These are phyloP conservation scores for Aristolochia fimbriata DNA, from an alignment of 164 flowering plant genomes.

Conservation along the genomic window DNA sequence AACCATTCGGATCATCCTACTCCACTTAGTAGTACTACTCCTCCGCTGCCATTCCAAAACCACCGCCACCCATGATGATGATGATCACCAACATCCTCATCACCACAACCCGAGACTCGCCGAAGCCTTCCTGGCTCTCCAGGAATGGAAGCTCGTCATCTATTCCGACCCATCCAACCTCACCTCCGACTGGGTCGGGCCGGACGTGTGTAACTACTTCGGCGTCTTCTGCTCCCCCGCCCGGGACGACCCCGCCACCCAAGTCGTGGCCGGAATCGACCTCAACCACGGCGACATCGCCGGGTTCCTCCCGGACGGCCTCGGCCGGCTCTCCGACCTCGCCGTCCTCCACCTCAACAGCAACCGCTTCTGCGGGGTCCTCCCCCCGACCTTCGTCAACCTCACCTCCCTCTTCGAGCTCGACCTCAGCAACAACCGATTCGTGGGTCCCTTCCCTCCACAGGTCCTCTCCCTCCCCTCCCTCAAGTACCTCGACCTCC, in stretches of 20 bases:
- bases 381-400: conserved; percentile 41
- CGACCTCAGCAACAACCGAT: conserved; percentile 74
- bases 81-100: conserved; percentile 15
- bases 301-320: conserved; percentile 52
- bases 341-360: conserved; percentile 60
- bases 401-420: conserved; percentile 59
- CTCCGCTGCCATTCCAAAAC: conserved; percentile 12
- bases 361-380: conserved; percentile 70
- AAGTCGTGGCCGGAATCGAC: conserved; percentile 69
- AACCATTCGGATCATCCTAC: conserved; percentile 20
- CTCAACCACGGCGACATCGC: conserved; percentile 56
- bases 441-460: conserved; percentile 56
- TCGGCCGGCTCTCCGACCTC: conserved; percentile 67
- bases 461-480: conserved; percentile 53
- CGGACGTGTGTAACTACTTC: conserved; percentile 48
- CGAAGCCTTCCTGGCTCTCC: conserved; percentile 58
- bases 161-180: conserved; percentile 67
- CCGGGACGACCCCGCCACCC: conserved; percentile 22
- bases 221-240: conserved; percentile 52
- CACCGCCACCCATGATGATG: conserved; percentile 9
- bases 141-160: conserved; percentile 71
- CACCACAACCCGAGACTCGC: conserved; percentile 33
- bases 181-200: conserved; percentile 69
- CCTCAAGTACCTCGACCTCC: conserved; percentile 54
- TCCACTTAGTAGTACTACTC: conserved; percentile 15